Conservation (phyloP, 257 asterid genomes). For the Linderniella brevidens region DNA sequence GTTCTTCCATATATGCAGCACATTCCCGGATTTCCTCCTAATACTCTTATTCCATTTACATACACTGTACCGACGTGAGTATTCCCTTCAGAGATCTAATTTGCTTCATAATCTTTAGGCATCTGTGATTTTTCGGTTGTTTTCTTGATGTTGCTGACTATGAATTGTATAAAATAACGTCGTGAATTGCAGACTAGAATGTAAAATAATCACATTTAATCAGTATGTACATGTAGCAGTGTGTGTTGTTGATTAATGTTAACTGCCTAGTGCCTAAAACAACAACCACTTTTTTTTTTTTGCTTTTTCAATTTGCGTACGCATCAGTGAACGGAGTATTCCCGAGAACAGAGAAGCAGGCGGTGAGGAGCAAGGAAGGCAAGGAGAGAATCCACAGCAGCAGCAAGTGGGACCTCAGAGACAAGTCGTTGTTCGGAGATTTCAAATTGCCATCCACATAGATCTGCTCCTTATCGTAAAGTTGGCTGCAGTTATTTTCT, state of each 20-base stretch:
- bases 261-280: too few species aligned
- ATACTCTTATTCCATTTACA: slow-evolving; percentile 65
- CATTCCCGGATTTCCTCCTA: slow-evolving; percentile 36
- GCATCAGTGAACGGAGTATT: slow-evolving; percentile 39
- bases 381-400: slow-evolving; percentile 37
- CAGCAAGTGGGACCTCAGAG: slow-evolving; percentile 58
- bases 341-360: slow-evolving; percentile 35
- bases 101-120: background rate
- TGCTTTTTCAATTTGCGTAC: slow-evolving; percentile 4
- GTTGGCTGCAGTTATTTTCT: slow-evolving; percentile 80
- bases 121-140: background rate
- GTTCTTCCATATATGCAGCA: slow-evolving; percentile 43
- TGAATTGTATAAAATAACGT: too few species aligned
- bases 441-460: slow-evolving; percentile 78
- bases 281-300: background rate
- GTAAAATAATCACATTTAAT: too few species aligned
- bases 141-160: slow-evolving; percentile 1
- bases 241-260: too few species aligned
- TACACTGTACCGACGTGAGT: slow-evolving; percentile 79
- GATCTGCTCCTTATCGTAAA: slow-evolving; percentile 72
- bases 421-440: slow-evolving; percentile 65
- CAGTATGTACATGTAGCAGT: too few species aligned
- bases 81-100: slow-evolving; percentile 8
- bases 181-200: too few species aligned
- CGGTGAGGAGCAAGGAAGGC: slow-evolving; percentile 56